Percentiles rank a stretch among this genome's conserved stretches.
Conservation (phyloP, 208 protist genomes). For the Acanthamoeba lenticulata region DNA sequence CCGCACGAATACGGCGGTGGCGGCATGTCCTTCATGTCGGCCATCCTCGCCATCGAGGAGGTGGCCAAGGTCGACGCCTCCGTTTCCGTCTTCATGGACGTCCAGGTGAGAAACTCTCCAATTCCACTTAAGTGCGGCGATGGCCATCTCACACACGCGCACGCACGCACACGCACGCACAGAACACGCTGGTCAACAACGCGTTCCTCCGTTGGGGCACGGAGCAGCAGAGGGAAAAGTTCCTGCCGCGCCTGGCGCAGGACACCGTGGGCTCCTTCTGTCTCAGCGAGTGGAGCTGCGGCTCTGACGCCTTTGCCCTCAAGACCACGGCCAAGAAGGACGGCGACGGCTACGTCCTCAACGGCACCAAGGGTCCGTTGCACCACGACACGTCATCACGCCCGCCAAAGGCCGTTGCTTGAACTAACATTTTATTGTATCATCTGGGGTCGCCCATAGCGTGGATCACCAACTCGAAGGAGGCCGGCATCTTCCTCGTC, state of each 20-base stretch:
- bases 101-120: slow-evolving; percentile 70
- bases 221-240: slow-evolving; percentile 89
- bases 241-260: slow-evolving; percentile 90
- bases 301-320: slow-evolving; percentile 93
- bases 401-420: background rate
- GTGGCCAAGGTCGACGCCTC: slow-evolving; percentile 82
- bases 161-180: background rate
- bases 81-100: slow-evolving; percentile 78
- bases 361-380: slow-evolving; percentile 91
- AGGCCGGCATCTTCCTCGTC: slow-evolving; percentile 93
- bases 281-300: slow-evolving; percentile 78
- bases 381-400: background rate
- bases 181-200: slow-evolving; percentile 84
- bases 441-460: slow-evolving; percentile 48
- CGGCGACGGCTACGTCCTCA: slow-evolving; percentile 91
- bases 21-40: slow-evolving; percentile 77
- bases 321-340: slow-evolving; percentile 87
- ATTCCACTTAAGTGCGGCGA: background rate
- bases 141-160: background rate
- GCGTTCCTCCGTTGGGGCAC: slow-evolving; percentile 82
- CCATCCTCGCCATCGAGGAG: slow-evolving; percentile 80
- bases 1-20: slow-evolving; percentile 73
- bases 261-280: slow-evolving; percentile 77
- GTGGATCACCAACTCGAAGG: slow-evolving; percentile 94
- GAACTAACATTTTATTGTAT: background rate